Evolutionary conservation across 352 stramenopile genomes (phyloP), one percentile per base, ranked within the genome.

Genomic region (Plasmopara muralis): DNA sequence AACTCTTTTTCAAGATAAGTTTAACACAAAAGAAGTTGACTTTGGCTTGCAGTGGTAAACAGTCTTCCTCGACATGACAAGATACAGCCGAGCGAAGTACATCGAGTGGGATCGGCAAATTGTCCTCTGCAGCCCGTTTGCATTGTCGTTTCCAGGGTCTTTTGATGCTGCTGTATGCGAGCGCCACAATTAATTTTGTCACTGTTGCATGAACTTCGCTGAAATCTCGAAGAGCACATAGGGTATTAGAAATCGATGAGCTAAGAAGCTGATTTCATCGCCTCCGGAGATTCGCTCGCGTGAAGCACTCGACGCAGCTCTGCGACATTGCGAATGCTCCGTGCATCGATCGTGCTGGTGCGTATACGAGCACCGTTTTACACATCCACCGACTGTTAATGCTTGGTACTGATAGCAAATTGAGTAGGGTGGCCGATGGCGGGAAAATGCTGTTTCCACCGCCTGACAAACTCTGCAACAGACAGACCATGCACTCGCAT

Each of bases 21-120:
- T 6, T 74, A 76, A 10, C 74, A 77, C 20, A 35, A 6, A 80
- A 74, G 0, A 43, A 47, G 20, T 77, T 70, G 18, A 95, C 75
- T 6, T 70, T 71, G 6, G 85, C 65, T 56, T 91, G 70, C 6
- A 93, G 50, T 5, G 82, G 77, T 1, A 68, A 85, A 93, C 8
- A 95, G 50, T 14, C 65, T 55, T 95, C 82, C 65, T 93, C 84
- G 2, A 94, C 78, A 49, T 95, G 83, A 9, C 77, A 71, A 50
- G 77, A 86, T 0, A 84, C 77, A n/a, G 77, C 68, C 0, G 66
- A 69, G 14, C 72, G 74, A 3, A 89, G 50, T 40, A 85, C 70
- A 33, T 79, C 55, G 10, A 77, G 46, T n/a, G 75, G 77, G 13
- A 89, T 69, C 4, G 76, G 47, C 34, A 67, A 39, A 16, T 69